Base-by-base conservation (phyloP, 306 rosid genomes). In the Quercus agrifolia region DNA sequence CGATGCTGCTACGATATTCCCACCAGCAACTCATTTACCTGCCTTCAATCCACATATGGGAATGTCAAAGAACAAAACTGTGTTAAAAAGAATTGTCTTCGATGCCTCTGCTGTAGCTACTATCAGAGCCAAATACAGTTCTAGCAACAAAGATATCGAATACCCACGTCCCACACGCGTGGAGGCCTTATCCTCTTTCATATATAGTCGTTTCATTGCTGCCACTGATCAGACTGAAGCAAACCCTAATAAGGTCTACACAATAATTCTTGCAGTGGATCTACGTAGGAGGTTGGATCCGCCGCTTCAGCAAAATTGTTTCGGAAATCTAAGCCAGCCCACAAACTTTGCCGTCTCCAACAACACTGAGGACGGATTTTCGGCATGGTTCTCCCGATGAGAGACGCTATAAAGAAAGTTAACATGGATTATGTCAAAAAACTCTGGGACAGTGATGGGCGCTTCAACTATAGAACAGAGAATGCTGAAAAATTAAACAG, bases 131-230 rank as follows among this genome's bases (percentile, higher is more conserved):
- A 46, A 46, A 46, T 46, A 46, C 14, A 2, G 52, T 46, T 8
- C 13, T 11, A 46, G 52, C 14, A 46, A 46, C 52, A 8, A 9
- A 46, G 13, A 46, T 11, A 46, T 46, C 13, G 1, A 46, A 9
- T 2, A 46, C 52, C 52, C 52, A 46, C 52, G 14, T 46, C 52
- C 52, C 52, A 46, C 1, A 46, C 81, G 91, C 2, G 83, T 85
- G 18, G 91, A 80, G 63, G 91, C 88, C 13, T 49, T 87, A 14
- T 87, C 91, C 0, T 51, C 85, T 25, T 85, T 87, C 75, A 71
- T 87, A 52, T 85, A 84, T 79, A 27, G 57, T 7, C 87, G 90
- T 1, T 61, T 78, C 52, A 44, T 75, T 17, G 80, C 61, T 4
- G 25, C 57, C n/a, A 57, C 80, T 25, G 0, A 35, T 35, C 44